These are phyloP conservation scores for Breynia disticha DNA, from an alignment of 441 rosid species.

Conservation along the genomic window DNA sequence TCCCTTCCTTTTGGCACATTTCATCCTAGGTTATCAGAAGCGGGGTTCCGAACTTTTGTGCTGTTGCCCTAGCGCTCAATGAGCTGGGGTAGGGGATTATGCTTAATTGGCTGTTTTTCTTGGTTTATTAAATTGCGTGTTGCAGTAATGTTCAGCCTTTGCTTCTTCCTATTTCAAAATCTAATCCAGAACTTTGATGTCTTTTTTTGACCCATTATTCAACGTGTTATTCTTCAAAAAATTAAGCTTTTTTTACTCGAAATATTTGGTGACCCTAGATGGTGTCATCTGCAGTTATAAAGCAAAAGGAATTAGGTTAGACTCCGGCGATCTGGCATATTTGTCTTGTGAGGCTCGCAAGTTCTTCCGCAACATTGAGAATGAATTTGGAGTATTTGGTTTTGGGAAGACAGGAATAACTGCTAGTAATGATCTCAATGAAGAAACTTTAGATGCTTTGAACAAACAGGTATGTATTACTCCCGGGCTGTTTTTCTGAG, in stretches of 20 bases:
- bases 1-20: too few relatives aligned
- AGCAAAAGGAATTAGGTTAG: conserved; percentile 80
- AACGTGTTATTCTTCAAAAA: background rate
- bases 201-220: conserved; percentile 2
- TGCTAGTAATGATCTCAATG: conserved; percentile 94
- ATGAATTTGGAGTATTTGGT: conserved; percentile 51
- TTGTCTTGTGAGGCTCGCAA: conserved; percentile 64
- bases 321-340: conserved; percentile 92
- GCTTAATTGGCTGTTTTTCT: conserved; percentile 4
- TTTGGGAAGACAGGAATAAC: conserved; percentile 67
- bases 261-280: conserved; percentile 20
- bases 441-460: conserved; percentile 89
- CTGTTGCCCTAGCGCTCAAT: conserved; percentile 69
- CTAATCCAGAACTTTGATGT: background rate
- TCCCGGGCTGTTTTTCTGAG: background rate
- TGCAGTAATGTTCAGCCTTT: too few relatives aligned
- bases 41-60: conserved; percentile 85
- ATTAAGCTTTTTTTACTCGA: conserved; percentile 3
- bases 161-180: too few relatives aligned
- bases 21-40: conserved; percentile 70
- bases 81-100: conserved; percentile 53
- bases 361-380: conserved; percentile 55
- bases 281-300: conserved; percentile 46
- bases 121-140: background rate
- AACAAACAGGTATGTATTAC: conserved; percentile 64